A percentile compares a stretch with the other conserved stretches of the same genome.
Conservation (phyloP, 108 stramenopile genomes). For the Cyclotella choctawhatcheeana region DNA sequence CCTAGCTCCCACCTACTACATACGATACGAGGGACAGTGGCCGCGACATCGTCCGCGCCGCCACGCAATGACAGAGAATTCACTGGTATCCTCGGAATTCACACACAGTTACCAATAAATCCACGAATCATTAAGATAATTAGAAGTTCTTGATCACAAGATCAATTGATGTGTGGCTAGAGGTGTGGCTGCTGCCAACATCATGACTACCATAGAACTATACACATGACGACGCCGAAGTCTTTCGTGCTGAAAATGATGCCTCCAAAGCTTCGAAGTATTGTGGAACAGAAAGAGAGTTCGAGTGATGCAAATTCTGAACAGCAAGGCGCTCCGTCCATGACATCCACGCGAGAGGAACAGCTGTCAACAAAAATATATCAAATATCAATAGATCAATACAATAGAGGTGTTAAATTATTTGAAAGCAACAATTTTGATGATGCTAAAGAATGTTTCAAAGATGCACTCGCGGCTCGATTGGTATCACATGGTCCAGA, state of each 20-base stretch:
- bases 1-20: no score
- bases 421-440: not conserved
- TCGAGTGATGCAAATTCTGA: not conserved
- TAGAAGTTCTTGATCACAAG: no score
- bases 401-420: not conserved
- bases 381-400: not conserved
- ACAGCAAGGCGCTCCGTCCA: not conserved
- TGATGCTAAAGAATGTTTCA: slow-evolving; percentile 18
- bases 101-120: no score
- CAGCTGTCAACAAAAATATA: not conserved
- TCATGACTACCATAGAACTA: no score
- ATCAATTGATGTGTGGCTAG: no score
- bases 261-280: not conserved
- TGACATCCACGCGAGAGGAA: not conserved
- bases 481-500: slow-evolving; percentile 16
- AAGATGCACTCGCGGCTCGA: slow-evolving; percentile 19
- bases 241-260: not conserved
- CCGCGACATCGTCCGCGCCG: no score
- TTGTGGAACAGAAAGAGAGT: not conserved
- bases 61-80: no score
- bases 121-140: no score
- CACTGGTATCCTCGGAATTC: no score
- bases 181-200: no score
- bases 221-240: no score
- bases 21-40: no score